A percentile compares a stretch with the other conserved stretches of the same genome.
Evolutionary conservation across 306 rosid species (phyloP).

Genomic region (Vigna radiata): DNA sequence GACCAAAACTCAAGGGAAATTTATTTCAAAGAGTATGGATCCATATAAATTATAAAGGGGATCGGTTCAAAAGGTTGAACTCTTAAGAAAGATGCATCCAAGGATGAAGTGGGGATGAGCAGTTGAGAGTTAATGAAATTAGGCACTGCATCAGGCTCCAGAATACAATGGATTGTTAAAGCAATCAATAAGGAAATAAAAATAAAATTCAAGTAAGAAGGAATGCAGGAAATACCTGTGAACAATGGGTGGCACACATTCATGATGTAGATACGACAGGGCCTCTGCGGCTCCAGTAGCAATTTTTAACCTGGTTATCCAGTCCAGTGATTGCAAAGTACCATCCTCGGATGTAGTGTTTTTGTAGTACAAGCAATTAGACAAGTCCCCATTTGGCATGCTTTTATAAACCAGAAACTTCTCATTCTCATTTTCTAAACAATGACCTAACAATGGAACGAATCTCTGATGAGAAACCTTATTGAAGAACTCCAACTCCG

Average conservation of each 20-base stretch:
- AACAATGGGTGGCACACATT: constrained; percentile 81
- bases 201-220: constrained; percentile 23
- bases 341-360: constrained; percentile 65
- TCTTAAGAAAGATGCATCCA: constrained; percentile 24
- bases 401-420: constrained; percentile 83
- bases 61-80: constrained; percentile 10
- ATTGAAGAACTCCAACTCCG: constrained; percentile 78
- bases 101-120: neutral
- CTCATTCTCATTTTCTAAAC: constrained; percentile 85
- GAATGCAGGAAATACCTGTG: constrained; percentile 70
- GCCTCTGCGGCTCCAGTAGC: constrained; percentile 96
- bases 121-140: constrained; percentile 15
- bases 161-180: neutral
- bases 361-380: constrained; percentile 68
- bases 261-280: constrained; percentile 84
- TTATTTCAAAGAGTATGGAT: constrained; percentile 4
- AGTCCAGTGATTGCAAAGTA: constrained; percentile 84
- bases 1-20: neutral
- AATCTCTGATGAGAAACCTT: constrained; percentile 78
- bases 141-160: constrained; percentile 13
- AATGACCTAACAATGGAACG: constrained; percentile 84
- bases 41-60: constrained; percentile 1
- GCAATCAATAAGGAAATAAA: constrained; percentile 4
- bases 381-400: constrained; percentile 87
- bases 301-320: constrained; percentile 95